phyloP scores from a whole-genome alignment of 345 rosid species.

The Syzygium oleosum region DNA sequence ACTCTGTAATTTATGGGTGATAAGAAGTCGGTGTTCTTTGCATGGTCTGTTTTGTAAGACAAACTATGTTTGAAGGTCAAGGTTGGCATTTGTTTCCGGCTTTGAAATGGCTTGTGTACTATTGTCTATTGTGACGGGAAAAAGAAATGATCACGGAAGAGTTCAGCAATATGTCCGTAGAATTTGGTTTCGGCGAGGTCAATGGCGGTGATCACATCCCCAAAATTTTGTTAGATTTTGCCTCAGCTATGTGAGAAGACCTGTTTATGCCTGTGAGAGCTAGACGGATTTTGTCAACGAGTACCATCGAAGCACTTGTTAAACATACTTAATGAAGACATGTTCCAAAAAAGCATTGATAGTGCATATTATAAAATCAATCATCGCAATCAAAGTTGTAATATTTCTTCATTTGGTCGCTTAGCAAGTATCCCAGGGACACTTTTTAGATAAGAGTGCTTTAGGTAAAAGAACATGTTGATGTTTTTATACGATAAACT shows the following conservation, averaged over 20 bases:
- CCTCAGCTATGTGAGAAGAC: background rate
- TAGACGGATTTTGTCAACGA: background rate
- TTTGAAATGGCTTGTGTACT: background rate
- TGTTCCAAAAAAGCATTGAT: background rate
- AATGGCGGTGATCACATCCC: background rate
- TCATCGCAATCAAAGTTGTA: background rate
- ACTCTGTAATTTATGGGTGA: background rate
- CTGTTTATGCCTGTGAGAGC: background rate
- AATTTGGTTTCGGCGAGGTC: background rate
- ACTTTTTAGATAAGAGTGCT: background rate
- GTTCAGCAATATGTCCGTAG: background rate
- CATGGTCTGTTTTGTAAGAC: background rate
- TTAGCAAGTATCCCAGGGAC: background rate
- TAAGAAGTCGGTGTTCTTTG: background rate
- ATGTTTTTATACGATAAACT: background rate
- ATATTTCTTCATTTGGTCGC: background rate
- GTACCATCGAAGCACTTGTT: background rate
- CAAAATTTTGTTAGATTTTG: background rate
- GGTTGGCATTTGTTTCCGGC: background rate
- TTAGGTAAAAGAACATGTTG: background rate
- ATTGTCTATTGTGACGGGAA: background rate
- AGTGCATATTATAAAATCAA: background rate
- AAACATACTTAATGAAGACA: background rate
- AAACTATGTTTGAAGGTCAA: background rate
- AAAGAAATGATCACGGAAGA: background rate